Conservation (phyloP, 2,329 filamentous ascomycete genomes). For the Fusarium nurragi region DNA sequence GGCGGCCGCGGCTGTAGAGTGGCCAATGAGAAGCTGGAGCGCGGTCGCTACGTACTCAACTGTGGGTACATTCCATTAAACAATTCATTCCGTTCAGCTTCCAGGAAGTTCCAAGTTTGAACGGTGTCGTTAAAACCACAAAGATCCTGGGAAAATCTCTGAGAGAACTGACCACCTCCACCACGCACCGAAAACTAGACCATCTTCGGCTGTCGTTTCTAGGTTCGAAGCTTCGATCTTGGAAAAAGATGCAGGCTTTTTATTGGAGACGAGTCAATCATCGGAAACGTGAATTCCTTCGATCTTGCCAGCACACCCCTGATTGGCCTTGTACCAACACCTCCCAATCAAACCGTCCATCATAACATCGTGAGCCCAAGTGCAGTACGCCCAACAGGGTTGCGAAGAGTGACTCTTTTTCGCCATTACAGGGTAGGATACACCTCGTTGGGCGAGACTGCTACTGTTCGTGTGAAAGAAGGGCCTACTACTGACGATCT, state of each 20-base stretch:
- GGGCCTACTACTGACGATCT: background rate
- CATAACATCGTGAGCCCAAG: slow-evolving; percentile 21
- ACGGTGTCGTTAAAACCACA: slow-evolving; percentile 15
- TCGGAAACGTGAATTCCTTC: slow-evolving; percentile 16
- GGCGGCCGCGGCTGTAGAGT: slow-evolving; percentile 9
- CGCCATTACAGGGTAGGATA: slow-evolving; percentile 12
- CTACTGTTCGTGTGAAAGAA: background rate
- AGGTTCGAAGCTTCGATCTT: slow-evolving; percentile 21
- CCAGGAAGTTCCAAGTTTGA: slow-evolving; percentile 17
- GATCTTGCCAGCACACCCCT: slow-evolving; percentile 4
- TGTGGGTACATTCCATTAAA: background rate
- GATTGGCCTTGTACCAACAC: background rate
- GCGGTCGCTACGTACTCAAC: slow-evolving; percentile 1
- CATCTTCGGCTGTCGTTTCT: slow-evolving; percentile 14
- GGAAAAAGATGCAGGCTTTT: slow-evolving; percentile 24
- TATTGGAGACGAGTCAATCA: slow-evolving; percentile 15
- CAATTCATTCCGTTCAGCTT: slow-evolving; percentile 24
- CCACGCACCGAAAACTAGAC: slow-evolving; percentile 11
- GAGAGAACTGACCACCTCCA: slow-evolving; percentile 16
- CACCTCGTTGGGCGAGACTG: background rate
- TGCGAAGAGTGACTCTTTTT: slow-evolving; percentile 2
- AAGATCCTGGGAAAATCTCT: slow-evolving; percentile 39
- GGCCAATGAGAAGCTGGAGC: slow-evolving; percentile 3
- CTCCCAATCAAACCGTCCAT: slow-evolving; percentile 5
- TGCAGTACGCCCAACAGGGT: slow-evolving; percentile 13